A percentile compares a stretch with the other conserved stretches of the same genome.
These are phyloP conservation scores for Westerdykella sp. DNA, from an alignment of 2,329 filamentous ascomycete genomes.

Conservation along the genomic window DNA sequence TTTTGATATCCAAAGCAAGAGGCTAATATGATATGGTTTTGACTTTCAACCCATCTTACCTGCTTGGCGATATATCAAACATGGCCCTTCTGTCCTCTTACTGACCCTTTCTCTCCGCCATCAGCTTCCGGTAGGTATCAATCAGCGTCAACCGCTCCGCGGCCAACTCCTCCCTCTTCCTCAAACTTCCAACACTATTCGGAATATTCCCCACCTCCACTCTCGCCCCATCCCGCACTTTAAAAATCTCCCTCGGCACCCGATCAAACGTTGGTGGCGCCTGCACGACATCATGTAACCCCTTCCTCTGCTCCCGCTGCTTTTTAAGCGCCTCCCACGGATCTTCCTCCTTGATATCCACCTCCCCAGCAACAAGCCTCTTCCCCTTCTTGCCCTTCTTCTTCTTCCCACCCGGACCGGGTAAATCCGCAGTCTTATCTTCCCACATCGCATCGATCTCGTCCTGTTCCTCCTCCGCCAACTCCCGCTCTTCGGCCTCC, in stretches of 20 bases:
- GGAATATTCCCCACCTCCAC: slow-evolving; percentile 66
- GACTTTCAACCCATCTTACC: too few species aligned
- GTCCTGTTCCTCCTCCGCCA: slow-evolving; percentile 57
- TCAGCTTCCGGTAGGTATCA: slow-evolving; percentile 65
- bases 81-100: not conserved
- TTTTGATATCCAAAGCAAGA: too few species aligned
- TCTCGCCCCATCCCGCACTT: slow-evolving; percentile 57
- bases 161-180: slow-evolving; percentile 67
- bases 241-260: slow-evolving; percentile 57
- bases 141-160: slow-evolving; percentile 64
- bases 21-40: too few species aligned
- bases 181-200: slow-evolving; percentile 62
- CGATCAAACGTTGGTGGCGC: slow-evolving; percentile 70
- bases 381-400: slow-evolving; percentile 46
- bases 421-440: slow-evolving; percentile 57
- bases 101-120: slow-evolving; percentile 40
- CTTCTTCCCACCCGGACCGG: slow-evolving; percentile 46
- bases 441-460: slow-evolving; percentile 58
- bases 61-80: too few species aligned
- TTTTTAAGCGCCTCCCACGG: slow-evolving; percentile 70
- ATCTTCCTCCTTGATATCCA: slow-evolving; percentile 57
- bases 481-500: slow-evolving; percentile 69
- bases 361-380: slow-evolving; percentile 46
- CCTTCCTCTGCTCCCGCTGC: slow-evolving; percentile 50
- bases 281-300: slow-evolving; percentile 55